Evolutionary conservation across 2,329 filamentous ascomycete species (phyloP).

Genomic region (Lecanoromycetidae sp.): DNA sequence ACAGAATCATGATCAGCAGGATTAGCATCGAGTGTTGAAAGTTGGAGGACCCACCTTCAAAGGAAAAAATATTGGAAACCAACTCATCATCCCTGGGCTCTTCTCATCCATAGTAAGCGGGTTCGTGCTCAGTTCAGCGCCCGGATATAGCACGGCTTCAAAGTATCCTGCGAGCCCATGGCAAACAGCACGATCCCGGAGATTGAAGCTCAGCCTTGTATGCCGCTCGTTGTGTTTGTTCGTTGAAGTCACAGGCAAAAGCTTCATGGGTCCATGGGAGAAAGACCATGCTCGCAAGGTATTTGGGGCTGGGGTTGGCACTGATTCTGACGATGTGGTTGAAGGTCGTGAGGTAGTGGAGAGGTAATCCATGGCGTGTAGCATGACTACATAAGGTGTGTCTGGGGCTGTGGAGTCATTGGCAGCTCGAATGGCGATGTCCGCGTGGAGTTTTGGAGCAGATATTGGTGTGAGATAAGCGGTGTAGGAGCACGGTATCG

Average conservation of each 20-base stretch:
- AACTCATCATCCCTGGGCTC: constrained; percentile 96
- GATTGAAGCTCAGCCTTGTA: constrained; percentile 65
- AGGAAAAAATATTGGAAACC: constrained; percentile 98
- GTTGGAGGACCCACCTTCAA: constrained; percentile 54
- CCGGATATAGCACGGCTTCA: constrained; percentile 81
- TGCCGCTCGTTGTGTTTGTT: constrained; percentile 38
- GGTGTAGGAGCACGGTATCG: constrained; percentile 85
- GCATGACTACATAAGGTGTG: constrained; percentile 87
- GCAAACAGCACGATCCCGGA: constrained; percentile 65
- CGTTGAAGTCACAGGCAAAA: not conserved
- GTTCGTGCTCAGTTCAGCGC: constrained; percentile 81
- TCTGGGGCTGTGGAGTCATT: constrained; percentile 65
- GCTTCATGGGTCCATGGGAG: not conserved
- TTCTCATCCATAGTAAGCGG: constrained; percentile 84
- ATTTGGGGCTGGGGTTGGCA: constrained; percentile 52
- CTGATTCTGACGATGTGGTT: constrained; percentile 30
- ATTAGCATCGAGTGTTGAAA: not conserved
- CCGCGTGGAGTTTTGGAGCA: constrained; percentile 71
- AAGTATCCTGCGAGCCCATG: constrained; percentile 93
- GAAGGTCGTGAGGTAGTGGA: constrained; percentile 44
- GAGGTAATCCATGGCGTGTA: constrained; percentile 81
- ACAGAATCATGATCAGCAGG: constrained; percentile 13
- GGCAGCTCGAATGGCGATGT: constrained; percentile 53
- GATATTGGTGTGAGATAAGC: constrained; percentile 88
- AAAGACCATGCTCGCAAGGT: constrained; percentile 57